Evolutionary conservation across 2,329 filamentous ascomycete genomes (phyloP), one percentile per base, ranked within the genome.

Genomic region (Huntiella abstrusa): DNA sequence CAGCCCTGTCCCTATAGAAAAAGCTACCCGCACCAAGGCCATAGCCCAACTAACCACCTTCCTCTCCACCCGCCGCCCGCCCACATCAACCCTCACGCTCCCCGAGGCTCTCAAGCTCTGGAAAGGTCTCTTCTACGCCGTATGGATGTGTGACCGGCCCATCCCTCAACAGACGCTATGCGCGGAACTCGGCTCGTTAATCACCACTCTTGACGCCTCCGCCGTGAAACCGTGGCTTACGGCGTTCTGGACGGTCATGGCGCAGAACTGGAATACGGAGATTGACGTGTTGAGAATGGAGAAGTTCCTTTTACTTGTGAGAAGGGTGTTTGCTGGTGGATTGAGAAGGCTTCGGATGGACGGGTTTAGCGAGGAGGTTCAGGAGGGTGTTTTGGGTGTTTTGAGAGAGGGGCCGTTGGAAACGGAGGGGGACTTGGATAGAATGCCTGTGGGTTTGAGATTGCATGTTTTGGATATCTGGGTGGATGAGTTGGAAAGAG

Each of bases 141-240:
- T 91, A 56, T 95, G 85, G 80, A 91, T 94, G 78, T 85, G 80
- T 61, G 87, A 95, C 68, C 83, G 86, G 41, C 80, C 86, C 8
- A 65, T 78, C n/a, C 79, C 83, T 2, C 88, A 95, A 66, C 86
- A 94, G 67, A 73, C 73, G 38, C 80, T 96, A 40, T 82, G 83
- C 54, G 65, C 70, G 53, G 79, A 87, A 51, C 79, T 96, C 47
- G 82, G 86, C 38, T 71, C 64, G 1, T 74, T 95, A 8, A 53
- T 45, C 19, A 40, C 22, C 17, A 28, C 34, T 6, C 41, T 48
- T 5, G 41, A 47, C 41, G 32, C 40, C 12, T 68, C 72, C 51
- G 63, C 69, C 16, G 65, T 88, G 22, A 71, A 73, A 35, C 57
- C 61, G 33, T 55, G 54, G 17, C 62, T 64, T 52, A 63, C 59